Evolutionary conservation across 2,329 filamentous ascomycete species (phyloP).

Genomic region (Trichoderma sp.): DNA sequence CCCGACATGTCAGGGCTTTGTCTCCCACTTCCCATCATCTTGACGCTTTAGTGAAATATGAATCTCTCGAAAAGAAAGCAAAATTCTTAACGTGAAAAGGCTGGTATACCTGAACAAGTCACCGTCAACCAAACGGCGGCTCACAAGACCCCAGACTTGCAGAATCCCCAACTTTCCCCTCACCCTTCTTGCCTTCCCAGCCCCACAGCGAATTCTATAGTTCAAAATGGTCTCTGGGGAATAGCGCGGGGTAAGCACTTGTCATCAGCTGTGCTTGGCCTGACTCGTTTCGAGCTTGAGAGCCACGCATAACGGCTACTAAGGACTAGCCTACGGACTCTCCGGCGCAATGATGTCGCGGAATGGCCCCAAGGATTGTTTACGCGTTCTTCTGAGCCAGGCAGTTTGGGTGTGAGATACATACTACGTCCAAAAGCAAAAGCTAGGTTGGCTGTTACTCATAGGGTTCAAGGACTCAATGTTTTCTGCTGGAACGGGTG

Average conservation of each 20-base stretch:
- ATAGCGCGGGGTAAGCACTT: neutral
- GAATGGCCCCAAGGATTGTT: neutral
- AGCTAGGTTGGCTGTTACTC: neutral
- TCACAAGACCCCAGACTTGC: neutral
- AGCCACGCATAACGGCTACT: neutral
- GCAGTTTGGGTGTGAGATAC: neutral
- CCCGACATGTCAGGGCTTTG: neutral
- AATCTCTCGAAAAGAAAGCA: neutral
- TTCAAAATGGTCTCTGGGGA: neutral
- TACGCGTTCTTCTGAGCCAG: neutral
- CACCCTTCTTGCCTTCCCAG: neutral
- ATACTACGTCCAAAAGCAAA: neutral
- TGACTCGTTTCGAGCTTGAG: neutral
- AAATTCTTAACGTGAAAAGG: no score
- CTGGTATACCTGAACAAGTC: neutral
- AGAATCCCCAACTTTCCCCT: neutral
- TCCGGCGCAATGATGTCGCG: neutral
- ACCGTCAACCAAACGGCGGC: neutral
- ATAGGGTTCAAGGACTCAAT: neutral
- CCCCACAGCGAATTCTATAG: neutral
- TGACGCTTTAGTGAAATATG: neutral
- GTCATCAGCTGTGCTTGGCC: neutral
- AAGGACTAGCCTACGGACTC: neutral
- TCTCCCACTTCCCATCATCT: neutral
- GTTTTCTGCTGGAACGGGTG: neutral